A percentile compares a stretch with the other conserved stretches of the same genome.
phyloP scores from a whole-genome alignment of 768 basidiomycete species.

The Serendipita sp. region DNA sequence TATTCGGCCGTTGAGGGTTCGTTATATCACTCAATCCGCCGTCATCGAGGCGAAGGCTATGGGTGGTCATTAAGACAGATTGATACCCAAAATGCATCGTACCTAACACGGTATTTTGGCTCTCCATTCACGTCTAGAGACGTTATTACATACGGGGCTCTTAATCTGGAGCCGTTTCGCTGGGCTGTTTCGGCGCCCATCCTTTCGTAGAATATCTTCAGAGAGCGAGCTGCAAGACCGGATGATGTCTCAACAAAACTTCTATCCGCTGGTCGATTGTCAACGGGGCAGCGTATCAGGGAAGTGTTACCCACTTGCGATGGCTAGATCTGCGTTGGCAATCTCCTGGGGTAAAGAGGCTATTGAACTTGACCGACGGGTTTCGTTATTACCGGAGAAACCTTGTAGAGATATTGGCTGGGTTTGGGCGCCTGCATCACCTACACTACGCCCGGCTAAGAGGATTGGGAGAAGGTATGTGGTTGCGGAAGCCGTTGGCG shows the following conservation, averaged over 20 bases:
- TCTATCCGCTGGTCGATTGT: slow-evolving; percentile 38
- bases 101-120: slow-evolving; percentile 20
- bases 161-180: background rate
- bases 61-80: slow-evolving; percentile 63
- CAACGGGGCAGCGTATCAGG: background rate
- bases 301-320: slow-evolving; percentile 8
- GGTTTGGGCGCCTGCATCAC: background rate
- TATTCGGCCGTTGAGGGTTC: background rate
- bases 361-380: background rate
- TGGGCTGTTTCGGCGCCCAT: background rate
- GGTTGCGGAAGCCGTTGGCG: background rate
- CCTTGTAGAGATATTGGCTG: background rate
- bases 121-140: background rate
- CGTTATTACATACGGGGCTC: background rate
- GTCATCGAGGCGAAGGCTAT: slow-evolving; percentile 39
- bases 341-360: slow-evolving; percentile 8
- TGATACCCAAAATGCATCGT: slow-evolving; percentile 40
- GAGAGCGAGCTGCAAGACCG: slow-evolving; percentile 54
- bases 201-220: slow-evolving; percentile 38
- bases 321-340: slow-evolving; percentile 10
- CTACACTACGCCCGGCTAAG: background rate
- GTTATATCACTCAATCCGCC: background rate
- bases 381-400: background rate
- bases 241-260: slow-evolving; percentile 70
- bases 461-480: background rate